Percentiles rank a stretch among this genome's conserved stretches.
phyloP scores from a whole-genome alignment of 2,329 filamentous ascomycete genomes.

The Fusarium burgessii region DNA sequence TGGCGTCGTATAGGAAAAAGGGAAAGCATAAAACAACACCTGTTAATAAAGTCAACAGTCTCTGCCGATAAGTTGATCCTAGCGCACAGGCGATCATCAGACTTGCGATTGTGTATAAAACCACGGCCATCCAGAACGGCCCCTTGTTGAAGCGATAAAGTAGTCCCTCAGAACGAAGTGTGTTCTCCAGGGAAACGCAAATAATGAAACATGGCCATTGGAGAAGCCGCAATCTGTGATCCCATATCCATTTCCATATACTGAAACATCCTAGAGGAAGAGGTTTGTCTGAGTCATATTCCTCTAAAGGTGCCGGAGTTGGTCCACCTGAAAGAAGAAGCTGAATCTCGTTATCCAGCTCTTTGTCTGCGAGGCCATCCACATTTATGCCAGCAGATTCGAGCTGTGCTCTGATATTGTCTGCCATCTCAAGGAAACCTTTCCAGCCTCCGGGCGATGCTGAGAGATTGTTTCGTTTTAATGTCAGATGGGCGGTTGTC shows the following conservation, averaged over 20 bases:
- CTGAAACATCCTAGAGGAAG: background rate
- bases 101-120: background rate
- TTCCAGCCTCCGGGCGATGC: background rate
- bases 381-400: background rate
- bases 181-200: background rate
- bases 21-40: background rate
- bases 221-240: background rate
- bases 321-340: background rate
- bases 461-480: background rate
- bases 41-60: accelerated
- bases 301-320: background rate
- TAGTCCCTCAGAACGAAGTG: background rate
- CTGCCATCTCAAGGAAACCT: background rate
- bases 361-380: background rate
- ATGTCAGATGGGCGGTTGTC: background rate
- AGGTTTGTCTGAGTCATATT: background rate
- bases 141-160: background rate
- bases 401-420: background rate
- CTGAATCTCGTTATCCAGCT: background rate
- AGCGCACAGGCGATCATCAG: accelerated
- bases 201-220: accelerated
- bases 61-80: accelerated
- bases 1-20: background rate
- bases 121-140: accelerated
- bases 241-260: background rate